Base-by-base conservation (phyloP, 2,329 filamentous ascomycete genomes). In the Exophiala aquamarina region DNA sequence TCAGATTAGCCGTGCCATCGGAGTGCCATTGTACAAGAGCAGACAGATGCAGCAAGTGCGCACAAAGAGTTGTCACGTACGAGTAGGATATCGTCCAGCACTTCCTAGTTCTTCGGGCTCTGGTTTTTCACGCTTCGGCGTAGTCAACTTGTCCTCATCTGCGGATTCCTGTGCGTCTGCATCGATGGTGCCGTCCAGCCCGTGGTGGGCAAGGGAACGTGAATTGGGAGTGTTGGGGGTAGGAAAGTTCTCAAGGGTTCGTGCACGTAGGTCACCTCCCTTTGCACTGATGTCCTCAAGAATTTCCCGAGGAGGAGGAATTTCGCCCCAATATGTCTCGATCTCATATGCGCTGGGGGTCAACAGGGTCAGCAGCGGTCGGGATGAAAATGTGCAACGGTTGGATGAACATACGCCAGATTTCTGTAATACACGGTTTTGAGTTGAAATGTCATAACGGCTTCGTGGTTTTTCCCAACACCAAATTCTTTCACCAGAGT, bases 371-470 rank as follows among this genome's bases (percentile, higher is more conserved):
- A 21, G 26, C 8, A 9, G 34, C 18, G 23, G 35, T 39, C 35
- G 19, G 41, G 20, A 21, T n/a, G 23, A 36, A 26, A 15, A 7
- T 20, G 29, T 9, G 33, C 10, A 18, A 15, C 28, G 18, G 23
- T 42, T 28, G 18, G 21, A 18, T 20, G n/a, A 10, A 62, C 74
- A 49, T 64, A 77, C 73, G 86, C 86, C 35, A 95, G 78, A 61
- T 92, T 89, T 67, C 89, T 91, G 74, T 94, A 94, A 71, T 93
- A 95, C 54, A 87, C 83, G 46, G 87, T 86, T 71, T 95, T 95
- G 46, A 95, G 74, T 49, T 86, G 80, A 69, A 94, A 95, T 11
- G 89, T 89, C 49, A 89, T 82, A n/a, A 89, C 88, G 5, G 89
- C 79, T 50, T 88, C 82, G 63, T 92, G 90, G 60, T 79, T 77